Evolutionary conservation across 2,329 filamentous ascomycete species (phyloP).

Genomic region (Hypoxylon sp.): DNA sequence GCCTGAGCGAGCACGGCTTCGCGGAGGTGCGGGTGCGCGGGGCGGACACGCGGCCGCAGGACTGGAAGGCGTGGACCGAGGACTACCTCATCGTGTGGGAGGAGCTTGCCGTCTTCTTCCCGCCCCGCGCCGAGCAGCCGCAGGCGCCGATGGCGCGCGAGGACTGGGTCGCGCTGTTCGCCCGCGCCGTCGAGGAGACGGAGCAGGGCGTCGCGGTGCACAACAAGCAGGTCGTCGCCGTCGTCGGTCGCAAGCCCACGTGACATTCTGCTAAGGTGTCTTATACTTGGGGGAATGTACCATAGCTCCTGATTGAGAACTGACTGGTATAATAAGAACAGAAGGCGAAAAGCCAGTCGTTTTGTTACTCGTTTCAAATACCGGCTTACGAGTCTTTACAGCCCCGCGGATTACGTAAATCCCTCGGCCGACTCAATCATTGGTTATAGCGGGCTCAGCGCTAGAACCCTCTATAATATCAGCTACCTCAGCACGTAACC

Average conservation of each 20-base stretch:
- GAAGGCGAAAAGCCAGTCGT: too few relatives aligned
- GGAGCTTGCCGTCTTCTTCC: constrained; percentile 35
- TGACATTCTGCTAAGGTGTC: neutral
- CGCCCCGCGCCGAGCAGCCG: constrained; percentile 24
- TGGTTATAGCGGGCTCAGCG: too few relatives aligned
- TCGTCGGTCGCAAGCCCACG: constrained; percentile 26
- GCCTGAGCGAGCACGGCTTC: constrained; percentile 23
- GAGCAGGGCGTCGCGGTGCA: constrained; percentile 38
- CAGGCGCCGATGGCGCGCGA: constrained; percentile 35
- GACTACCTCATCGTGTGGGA: constrained; percentile 42
- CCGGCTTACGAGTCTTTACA: too few relatives aligned
- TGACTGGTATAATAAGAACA: too few relatives aligned
- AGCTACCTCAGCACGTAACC: too few relatives aligned
- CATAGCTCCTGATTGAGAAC: neutral
- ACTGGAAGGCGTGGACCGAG: constrained; percentile 41
- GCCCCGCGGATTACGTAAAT: too few relatives aligned
- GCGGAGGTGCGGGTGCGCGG: constrained; percentile 5
- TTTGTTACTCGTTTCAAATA: too few relatives aligned
- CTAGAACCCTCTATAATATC: too few relatives aligned
- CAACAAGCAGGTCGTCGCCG: constrained; percentile 21
- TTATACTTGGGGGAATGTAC: too few relatives aligned
- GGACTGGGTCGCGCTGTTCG: constrained; percentile 31
- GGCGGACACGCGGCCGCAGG: constrained; percentile 13
- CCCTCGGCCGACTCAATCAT: too few relatives aligned
- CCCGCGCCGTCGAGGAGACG: constrained; percentile 36